A percentile compares a stretch with the other conserved stretches of the same genome.
phyloP scores from a whole-genome alignment of 208 protist species.

The Acanthamoeba lenticulata region DNA sequence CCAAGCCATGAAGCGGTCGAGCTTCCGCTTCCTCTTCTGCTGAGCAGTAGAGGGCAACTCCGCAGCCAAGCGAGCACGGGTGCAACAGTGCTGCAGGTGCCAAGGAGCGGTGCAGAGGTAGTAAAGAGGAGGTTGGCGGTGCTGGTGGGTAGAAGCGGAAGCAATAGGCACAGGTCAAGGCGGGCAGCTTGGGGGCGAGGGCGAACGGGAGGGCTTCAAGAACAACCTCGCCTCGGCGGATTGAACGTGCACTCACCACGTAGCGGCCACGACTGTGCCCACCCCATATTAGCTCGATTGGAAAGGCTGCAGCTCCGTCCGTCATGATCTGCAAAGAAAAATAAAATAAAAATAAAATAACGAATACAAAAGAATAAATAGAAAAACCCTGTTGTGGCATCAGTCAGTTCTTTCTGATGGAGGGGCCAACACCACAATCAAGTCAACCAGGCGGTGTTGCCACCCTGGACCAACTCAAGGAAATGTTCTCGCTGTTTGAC shows the following conservation, averaged over 20 bases:
- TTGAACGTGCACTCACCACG: neutral
- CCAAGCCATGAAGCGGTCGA: neutral
- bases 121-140: neutral
- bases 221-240: neutral
- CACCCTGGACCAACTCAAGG: conserved; percentile 43
- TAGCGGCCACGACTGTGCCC: neutral
- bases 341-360: no score
- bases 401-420: no score
- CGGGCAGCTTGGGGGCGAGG: neutral
- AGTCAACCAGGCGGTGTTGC: neutral
- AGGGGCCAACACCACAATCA: no score
- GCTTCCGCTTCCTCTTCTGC: neutral
- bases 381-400: no score
- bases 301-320: no score
- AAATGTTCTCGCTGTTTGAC: conserved; percentile 52
- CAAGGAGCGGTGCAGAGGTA: neutral
- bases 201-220: neutral
- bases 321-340: no score
- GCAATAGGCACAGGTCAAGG: neutral
- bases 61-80: neutral
- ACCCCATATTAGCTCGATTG: neutral
- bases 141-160: neutral
- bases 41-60: neutral
- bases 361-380: no score
- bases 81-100: neutral